Evolutionary conservation across 345 rosid species (phyloP), one percentile per base, ranked within the genome.

Genomic region (Eucalyptus caleyi): DNA sequence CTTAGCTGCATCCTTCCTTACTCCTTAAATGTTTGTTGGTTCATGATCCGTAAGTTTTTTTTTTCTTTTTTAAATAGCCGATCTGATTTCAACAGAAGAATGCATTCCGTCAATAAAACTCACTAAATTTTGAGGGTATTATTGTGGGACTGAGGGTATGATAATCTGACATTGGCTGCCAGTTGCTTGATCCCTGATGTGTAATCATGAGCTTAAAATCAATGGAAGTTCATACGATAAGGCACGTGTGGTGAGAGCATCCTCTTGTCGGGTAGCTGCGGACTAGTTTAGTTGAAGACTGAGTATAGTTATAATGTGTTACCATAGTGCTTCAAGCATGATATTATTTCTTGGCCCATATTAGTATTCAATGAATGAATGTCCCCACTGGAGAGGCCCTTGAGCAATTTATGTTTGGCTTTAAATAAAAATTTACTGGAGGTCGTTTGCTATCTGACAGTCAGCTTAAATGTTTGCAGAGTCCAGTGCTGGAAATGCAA

Each of bases 401-500:
- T 9, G 81, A 18, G 44, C 44, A 69, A 69, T 69, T 69, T 69
- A 16, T 69, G 81, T 69, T 69, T 15, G 44, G 42, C 13, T 69
- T 69, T 69, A 16, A 69, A 34, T 9, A 37, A 77, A 72, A 65
- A 65, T 65, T 65, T 65, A 16, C 40, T 65, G 40, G 37, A 65
- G 40, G 21, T 32, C 9, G 40, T 65, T 65, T 65, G 21, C 40
- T 65, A n/a, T 65, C 40, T 65, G 77, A 77, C 83, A 77, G 47
- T 37, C 26, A 77, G 83, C 83, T 77, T 77, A 77, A 40, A 77
- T 77, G 89, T 92, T 91, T 92, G 90, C 95, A 97, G 99, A 96
- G 92, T 88, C 95, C 62, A 88, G 94, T 86, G 89, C 97, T 92
- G 95, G 88, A 89, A 94, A 93, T 91, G 89, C 96, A 53, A 93